Base-by-base conservation (phyloP, 169 alveolate species). In the Eimeria tenella region DNA sequence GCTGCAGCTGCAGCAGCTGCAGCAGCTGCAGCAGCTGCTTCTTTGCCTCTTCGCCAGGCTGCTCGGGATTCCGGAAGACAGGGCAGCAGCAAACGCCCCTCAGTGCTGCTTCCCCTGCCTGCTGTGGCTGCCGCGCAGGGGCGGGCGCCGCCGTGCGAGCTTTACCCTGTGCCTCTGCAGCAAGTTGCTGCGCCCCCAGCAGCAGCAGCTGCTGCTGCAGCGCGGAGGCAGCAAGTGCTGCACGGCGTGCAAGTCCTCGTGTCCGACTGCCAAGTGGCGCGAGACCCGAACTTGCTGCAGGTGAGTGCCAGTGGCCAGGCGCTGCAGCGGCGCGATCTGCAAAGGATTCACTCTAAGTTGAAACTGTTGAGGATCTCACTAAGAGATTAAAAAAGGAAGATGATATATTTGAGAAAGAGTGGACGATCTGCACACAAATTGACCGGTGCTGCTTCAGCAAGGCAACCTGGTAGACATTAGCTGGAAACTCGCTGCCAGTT, bases 221-320 rank as follows among this genome's bases (percentile, higher is more conserved):
- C 65, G 0, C 70, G n/a, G 81, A 58, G 91, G 79, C 75, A 63
- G 91, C 42, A 84, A 13, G 91, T 84, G 91, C 91, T 84, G 58
- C 52, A 62, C 23, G 91, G 79, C 81, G 79, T 62, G 62, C 91
- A 84, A 50, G 81, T 84, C 21, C 91, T 84, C 15, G 91, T 84
- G 60, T 53, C 91, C 7, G 91, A 84, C 53, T n/a, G 60, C 65
- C 60, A 55, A 31, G 81, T 63, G 13, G 23, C 91, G 60, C 91
- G 91, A 25, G 91, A 84, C 11, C 62, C 91, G 5, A 15, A 13
- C 49, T 49, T 84, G 81, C 49, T 84, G 53, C 91, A 63, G 52
- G 91, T 84, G 52, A 5, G 91, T n/a, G 15, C 63, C 60, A 17
- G 70, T n/a, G 50, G 31, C 49, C 79, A 58, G 11, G 11, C 68